phyloP scores from a whole-genome alignment of 257 asterid species.

The Echium plantagineum region DNA sequence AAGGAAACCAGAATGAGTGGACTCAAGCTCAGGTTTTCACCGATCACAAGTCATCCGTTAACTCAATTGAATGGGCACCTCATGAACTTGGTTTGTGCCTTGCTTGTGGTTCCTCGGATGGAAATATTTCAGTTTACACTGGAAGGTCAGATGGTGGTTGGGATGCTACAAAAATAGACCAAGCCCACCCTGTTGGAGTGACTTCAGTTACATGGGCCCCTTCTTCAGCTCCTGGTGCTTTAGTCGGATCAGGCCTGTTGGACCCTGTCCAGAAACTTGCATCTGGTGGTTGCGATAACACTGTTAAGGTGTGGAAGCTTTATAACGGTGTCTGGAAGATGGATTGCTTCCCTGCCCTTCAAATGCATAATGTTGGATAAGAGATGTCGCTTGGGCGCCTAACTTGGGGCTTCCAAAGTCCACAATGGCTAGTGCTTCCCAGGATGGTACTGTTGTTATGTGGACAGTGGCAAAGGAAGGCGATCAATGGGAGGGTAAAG shows the following conservation, averaged over 20 bases:
- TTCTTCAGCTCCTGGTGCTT: slow-evolving; percentile 66
- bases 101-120: slow-evolving; percentile 93
- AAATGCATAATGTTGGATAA: slow-evolving; percentile 77
- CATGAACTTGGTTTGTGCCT: slow-evolving; percentile 81
- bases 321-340: slow-evolving; percentile 68
- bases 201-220: slow-evolving; percentile 98
- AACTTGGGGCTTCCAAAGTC: slow-evolving; percentile 92
- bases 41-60: slow-evolving; percentile 77
- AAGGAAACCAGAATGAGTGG: slow-evolving; percentile 75
- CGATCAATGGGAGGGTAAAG: slow-evolving; percentile 80
- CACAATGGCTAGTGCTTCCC: slow-evolving; percentile 89
- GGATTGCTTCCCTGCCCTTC: slow-evolving; percentile 92
- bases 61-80: slow-evolving; percentile 91
- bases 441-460: slow-evolving; percentile 81
- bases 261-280: slow-evolving; percentile 82
- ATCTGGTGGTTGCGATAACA: slow-evolving; percentile 89
- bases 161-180: slow-evolving; percentile 78
- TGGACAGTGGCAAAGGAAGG: slow-evolving; percentile 85
- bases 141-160: slow-evolving; percentile 67
- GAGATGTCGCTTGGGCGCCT: slow-evolving; percentile 98
- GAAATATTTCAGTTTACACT: slow-evolving; percentile 61
- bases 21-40: slow-evolving; percentile 54
- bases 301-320: slow-evolving; percentile 86
- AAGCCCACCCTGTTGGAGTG: slow-evolving; percentile 93
- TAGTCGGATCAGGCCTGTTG: slow-evolving; percentile 50